Evolutionary conservation across 2,329 filamentous ascomycete genomes (phyloP), one percentile per base, ranked within the genome.

Genomic region (Monilinia aucupariae): DNA sequence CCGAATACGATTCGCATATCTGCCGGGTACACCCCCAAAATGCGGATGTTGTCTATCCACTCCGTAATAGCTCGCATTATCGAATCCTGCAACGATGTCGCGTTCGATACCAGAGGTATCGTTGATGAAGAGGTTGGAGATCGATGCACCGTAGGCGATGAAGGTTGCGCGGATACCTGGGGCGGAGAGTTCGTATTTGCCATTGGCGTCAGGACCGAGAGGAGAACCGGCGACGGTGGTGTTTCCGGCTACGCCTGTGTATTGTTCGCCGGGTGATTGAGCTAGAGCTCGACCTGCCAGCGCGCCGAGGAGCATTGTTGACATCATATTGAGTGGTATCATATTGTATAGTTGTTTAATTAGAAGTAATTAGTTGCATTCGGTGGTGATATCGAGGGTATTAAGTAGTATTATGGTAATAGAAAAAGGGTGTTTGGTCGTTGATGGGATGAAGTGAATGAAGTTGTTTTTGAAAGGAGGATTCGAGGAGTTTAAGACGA

Each of bases 1-100:
- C 79, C 85, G 85, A 79, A 92, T 92, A 67, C 89, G 86, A 75
- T 92, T 92, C 64, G 89, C 89, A 73, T 92, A 92, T 62, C 89
- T 85, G 53, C 88, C 89, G 0, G 88, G 88, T 0, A 92, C 85
- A 69, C 85, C 79, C 64, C 88, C 89, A 68, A 89, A 86, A 78
- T 91, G 88, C 58, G 83, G 85, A 74, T 92, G 89, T 65, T 82
- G 78, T 64, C 76, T 76, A 74, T 90, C 87, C 55, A 84, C 74
- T 64, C 75, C 76, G 76, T 92, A 92, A 76, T 88, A 85, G 59
- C 78, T 84, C 52, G 89, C 88, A 72, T 91, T 91, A 77, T 92
- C 89, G 70, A 86, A 92, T 54, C 89, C 89, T 53, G 82, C 81
- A 1, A 92, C 85, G 56, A 92, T 78, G 72, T 92, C 89, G 64